Conservation (phyloP, 371 early-diverging fungal genomes). For the Syncephalastrum sp. region DNA sequence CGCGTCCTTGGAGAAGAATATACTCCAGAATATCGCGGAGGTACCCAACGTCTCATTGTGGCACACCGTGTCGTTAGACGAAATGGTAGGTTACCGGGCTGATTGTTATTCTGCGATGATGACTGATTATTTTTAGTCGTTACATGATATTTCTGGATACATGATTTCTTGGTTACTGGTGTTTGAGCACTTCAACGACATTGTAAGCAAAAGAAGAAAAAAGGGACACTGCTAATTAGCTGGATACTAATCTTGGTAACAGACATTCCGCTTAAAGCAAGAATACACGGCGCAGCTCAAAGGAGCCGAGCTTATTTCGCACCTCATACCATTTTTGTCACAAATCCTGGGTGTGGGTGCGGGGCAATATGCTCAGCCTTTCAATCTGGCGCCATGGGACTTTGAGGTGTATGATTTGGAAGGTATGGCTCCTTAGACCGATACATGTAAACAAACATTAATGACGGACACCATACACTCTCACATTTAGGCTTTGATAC, state of each 20-base stretch:
- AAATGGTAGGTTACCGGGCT: constrained; percentile 13
- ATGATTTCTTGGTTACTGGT: constrained; percentile 73
- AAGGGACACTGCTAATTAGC: too few species aligned
- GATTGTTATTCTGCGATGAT: not conserved
- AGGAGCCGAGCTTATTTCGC: constrained; percentile 47
- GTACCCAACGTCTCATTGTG: constrained; percentile 29
- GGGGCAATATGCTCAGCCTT: constrained; percentile 43
- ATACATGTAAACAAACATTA: not conserved
- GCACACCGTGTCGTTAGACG: constrained; percentile 17
- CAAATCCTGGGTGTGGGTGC: constrained; percentile 62
- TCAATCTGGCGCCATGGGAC: constrained; percentile 76
- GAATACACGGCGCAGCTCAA: constrained; percentile 65
- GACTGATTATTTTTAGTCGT: not conserved
- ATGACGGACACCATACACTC: not conserved
- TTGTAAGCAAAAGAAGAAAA: constrained; percentile 50
- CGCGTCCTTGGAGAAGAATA: constrained; percentile 15
- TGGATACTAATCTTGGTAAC: not conserved
- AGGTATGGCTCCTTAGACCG: constrained; percentile 27
- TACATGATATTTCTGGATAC: constrained; percentile 55
- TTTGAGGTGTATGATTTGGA: constrained; percentile 63
- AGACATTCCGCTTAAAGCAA: constrained; percentile 79
- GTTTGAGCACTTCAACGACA: constrained; percentile 78
- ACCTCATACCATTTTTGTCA: constrained; percentile 64
- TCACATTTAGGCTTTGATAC: constrained; percentile 49
- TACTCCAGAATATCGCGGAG: constrained; percentile 22